Conservation (phyloP, 148 eudicot genomes). For the Heliosperma pusillum region DNA sequence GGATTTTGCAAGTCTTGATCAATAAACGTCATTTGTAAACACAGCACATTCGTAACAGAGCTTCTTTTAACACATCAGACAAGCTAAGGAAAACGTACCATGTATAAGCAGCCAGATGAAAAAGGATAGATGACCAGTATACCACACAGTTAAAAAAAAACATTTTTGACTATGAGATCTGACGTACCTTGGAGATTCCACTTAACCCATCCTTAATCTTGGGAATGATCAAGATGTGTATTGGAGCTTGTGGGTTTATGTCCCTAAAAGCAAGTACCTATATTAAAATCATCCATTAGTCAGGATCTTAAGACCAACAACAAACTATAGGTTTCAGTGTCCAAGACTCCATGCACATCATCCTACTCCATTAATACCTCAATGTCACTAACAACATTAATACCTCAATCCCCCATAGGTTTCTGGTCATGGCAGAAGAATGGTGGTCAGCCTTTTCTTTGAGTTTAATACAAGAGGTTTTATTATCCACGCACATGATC, state of each 20-base stretch:
- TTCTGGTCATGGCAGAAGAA: no score
- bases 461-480: no score
- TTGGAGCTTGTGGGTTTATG: constrained; percentile 85
- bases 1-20: background rate
- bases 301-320: constrained; percentile 7
- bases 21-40: background rate
- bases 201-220: constrained; percentile 80
- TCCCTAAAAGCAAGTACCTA: constrained; percentile 97
- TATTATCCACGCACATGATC: no score
- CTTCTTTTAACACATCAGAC: background rate
- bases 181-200: constrained; percentile 62
- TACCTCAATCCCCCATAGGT: background rate
- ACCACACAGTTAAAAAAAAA: background rate
- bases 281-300: constrained; percentile 12
- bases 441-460: no score
- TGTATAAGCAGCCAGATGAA: background rate
- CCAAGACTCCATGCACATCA: background rate
- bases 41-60: background rate
- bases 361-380: no score
- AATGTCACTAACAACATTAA: background rate
- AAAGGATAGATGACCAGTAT: background rate
- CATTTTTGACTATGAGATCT: constrained; percentile 11
- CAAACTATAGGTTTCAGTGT: background rate
- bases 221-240: constrained; percentile 83
- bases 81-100: background rate